These are phyloP conservation scores for Colletotrichum orchidophilum DNA, from an alignment of 2,329 filamentous ascomycete genomes.

Conservation along the genomic window DNA sequence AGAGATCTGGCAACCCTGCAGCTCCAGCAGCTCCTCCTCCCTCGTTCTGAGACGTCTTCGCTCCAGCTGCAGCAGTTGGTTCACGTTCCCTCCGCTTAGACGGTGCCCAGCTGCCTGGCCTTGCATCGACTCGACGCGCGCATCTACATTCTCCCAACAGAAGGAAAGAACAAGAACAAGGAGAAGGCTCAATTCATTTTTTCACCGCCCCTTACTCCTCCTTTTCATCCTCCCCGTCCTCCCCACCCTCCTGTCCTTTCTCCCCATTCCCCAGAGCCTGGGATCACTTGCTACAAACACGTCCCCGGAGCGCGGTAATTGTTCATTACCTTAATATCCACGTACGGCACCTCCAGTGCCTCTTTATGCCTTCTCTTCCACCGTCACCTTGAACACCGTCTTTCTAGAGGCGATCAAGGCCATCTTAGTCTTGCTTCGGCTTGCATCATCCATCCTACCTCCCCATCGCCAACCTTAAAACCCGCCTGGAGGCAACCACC, in stretches of 20 bases:
- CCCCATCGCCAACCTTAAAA: neutral
- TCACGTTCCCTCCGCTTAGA: constrained; percentile 28
- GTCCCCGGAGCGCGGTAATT: neutral
- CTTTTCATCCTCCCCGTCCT: neutral
- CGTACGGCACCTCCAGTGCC: neutral
- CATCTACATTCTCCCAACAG: neutral
- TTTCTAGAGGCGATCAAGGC: constrained; percentile 5
- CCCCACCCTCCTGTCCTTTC: neutral
- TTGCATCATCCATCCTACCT: neutral
- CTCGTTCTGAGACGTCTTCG: constrained; percentile 1
- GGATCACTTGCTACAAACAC: neutral
- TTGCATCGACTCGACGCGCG: constrained; percentile 14
- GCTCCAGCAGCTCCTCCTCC: neutral
- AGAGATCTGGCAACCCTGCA: neutral
- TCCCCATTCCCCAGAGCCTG: neutral
- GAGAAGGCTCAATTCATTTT: neutral
- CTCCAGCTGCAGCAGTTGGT: neutral
- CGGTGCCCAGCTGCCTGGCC: constrained; percentile 4
- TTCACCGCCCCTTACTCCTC: neutral
- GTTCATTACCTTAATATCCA: neutral
- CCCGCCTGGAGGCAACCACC: neutral
- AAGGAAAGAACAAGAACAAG: neutral
- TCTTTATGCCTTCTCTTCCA: neutral
- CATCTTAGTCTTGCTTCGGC: neutral
- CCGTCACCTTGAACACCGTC: neutral